Percentiles rank a stretch among this genome's conserved stretches.
Conservation (phyloP, 495 filamentous ascomycete species). For the Penicillium dipodomyicola region DNA sequence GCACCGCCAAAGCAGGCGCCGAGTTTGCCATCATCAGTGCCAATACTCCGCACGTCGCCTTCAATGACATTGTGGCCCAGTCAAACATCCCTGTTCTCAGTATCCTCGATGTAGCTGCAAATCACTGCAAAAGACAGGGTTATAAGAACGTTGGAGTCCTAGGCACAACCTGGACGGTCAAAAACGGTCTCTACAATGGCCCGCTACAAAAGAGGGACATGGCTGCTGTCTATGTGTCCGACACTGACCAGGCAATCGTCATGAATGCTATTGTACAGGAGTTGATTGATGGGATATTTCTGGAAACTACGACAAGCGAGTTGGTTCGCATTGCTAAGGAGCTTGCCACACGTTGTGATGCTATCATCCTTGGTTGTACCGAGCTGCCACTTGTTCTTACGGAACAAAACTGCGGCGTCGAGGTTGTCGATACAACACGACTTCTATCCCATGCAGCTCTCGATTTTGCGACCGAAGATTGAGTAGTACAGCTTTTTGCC, state of each 20-base stretch:
- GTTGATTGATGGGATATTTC: conserved; percentile 6
- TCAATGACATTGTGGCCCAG: background rate
- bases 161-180: conserved; percentile 10
- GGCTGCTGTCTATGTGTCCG: conserved; percentile 8
- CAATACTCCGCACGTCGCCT: conserved; percentile 8
- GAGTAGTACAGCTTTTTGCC: background rate
- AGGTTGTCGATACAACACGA: conserved; percentile 13
- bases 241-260: conserved; percentile 6
- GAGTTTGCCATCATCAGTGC: conserved; percentile 14
- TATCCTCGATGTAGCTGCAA: conserved; percentile 8
- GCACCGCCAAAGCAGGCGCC: conserved; percentile 12
- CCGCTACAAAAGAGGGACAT: conserved; percentile 6
- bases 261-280: conserved; percentile 4
- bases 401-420: conserved; percentile 9
- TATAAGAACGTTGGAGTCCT: conserved; percentile 8
- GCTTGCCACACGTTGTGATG: conserved; percentile 10
- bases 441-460: conserved; percentile 10
- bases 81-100: conserved; percentile 12
- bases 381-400: conserved; percentile 12
- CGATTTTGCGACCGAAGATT: conserved; percentile 7
- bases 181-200: conserved; percentile 5
- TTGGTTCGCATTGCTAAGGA: conserved; percentile 8
- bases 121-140: conserved; percentile 5
- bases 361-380: conserved; percentile 11
- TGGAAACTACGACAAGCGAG: background rate